A percentile compares a stretch with the other conserved stretches of the same genome.
These are phyloP conservation scores for Suillus brevipes DNA, from an alignment of 768 basidiomycete species.

Conservation along the genomic window DNA sequence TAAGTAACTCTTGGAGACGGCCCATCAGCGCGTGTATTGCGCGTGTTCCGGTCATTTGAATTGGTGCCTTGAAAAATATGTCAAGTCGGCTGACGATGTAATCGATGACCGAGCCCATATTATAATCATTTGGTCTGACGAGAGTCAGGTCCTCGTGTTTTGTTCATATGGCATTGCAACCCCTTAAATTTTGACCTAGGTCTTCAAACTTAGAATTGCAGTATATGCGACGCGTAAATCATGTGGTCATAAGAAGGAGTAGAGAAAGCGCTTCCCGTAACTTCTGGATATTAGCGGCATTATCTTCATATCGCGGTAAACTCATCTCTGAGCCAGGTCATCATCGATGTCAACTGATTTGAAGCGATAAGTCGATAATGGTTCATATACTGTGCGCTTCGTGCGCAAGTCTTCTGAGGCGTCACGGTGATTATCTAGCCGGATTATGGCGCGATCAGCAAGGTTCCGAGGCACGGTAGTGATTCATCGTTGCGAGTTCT, in stretches of 20 bases:
- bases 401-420: constrained; percentile 2
- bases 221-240: neutral
- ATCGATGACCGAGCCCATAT: constrained; percentile 4
- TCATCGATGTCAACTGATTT: constrained; percentile 5
- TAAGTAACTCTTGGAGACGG: neutral
- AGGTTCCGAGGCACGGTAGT: constrained; percentile 1
- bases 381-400: constrained; percentile 3
- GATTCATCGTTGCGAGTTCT: neutral
- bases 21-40: constrained; percentile 4
- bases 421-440: constrained; percentile 6
- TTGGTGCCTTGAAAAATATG: constrained; percentile 1
- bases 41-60: constrained; percentile 10
- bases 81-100: neutral
- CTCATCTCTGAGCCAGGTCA: neutral
- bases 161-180: neutral
- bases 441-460: neutral
- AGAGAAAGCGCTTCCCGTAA: neutral
- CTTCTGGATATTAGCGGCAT: constrained; percentile 1
- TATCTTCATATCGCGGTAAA: neutral
- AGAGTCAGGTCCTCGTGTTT: neutral
- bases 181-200: neutral
- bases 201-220: neutral
- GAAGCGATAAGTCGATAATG: neutral
- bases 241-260: neutral
- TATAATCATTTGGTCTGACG: neutral